A percentile compares a stretch with the other conserved stretches of the same genome.
Conservation (phyloP, 2,329 filamentous ascomycete species). For the Venturia nashicola region DNA sequence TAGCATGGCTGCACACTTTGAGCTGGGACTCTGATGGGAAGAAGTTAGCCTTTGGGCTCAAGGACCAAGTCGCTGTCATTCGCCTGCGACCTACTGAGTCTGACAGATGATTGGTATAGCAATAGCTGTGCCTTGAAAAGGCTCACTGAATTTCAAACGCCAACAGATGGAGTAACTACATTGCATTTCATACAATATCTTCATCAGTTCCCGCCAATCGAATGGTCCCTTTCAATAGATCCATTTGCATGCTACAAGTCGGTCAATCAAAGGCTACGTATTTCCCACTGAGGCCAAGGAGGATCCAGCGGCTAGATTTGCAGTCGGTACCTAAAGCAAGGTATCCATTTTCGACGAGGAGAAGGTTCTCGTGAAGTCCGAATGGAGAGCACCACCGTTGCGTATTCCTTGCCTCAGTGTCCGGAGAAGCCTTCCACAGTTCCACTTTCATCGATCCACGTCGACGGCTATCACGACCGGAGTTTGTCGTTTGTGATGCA, state of each 20-base stretch:
- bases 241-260: slow-evolving; percentile 24
- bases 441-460: not conserved
- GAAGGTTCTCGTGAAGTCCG: slow-evolving; percentile 32
- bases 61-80: slow-evolving; percentile 7
- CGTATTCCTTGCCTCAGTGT: not conserved
- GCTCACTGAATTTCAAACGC: not conserved
- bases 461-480: not conserved
- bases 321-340: slow-evolving; percentile 41
- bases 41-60: slow-evolving; percentile 22
- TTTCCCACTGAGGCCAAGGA: slow-evolving; percentile 43
- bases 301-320: slow-evolving; percentile 48
- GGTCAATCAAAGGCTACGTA: slow-evolving; percentile 49
- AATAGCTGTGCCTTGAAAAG: not conserved
- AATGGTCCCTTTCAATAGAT: not conserved
- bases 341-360: slow-evolving; percentile 52
- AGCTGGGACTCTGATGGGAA: slow-evolving; percentile 27
- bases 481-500: not conserved
- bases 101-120: not conserved
- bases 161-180: not conserved
- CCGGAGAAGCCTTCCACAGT: not conserved
- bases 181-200: not conserved
- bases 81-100: not conserved
- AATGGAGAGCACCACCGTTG: not conserved
- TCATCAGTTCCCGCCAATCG: not conserved
- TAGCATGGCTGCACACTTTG: slow-evolving; percentile 18